Evolutionary conservation across 257 asterid species (phyloP).

Genomic region (Solanum appendiculatum): DNA sequence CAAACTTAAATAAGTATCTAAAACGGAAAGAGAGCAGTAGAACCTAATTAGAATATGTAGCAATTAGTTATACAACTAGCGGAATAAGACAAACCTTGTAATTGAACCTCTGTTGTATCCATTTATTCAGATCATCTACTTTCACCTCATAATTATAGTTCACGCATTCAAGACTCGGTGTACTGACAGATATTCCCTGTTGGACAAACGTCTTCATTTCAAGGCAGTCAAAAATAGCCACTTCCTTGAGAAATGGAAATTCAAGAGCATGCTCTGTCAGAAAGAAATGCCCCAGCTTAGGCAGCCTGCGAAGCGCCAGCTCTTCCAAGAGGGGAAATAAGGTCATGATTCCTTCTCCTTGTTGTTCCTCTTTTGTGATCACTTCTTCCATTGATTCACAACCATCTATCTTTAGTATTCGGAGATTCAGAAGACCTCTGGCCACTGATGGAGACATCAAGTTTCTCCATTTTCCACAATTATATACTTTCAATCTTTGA

Average conservation of each 20-base stretch:
- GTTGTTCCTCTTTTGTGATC: too few species aligned
- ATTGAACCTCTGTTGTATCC: neutral
- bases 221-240: neutral
- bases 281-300: neutral
- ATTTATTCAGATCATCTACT: neutral
- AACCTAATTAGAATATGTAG: too few species aligned
- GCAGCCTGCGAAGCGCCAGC: fast-evolving
- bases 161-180: neutral
- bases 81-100: neutral
- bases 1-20: too few species aligned
- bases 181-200: neutral
- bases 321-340: neutral
- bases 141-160: neutral
- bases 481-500: neutral
- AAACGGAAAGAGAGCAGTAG: neutral
- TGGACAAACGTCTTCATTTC: neutral
- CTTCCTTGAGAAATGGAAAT: neutral
- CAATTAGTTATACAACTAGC: too few species aligned
- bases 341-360: neutral
- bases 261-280: neutral
- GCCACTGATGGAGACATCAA: neutral
- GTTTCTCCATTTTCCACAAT: neutral
- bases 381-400: neutral
- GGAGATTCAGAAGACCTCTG: neutral
- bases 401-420: fast-evolving